phyloP scores from a whole-genome alignment of 352 stramenopile genomes.

The Globisporangium uncinulatum region DNA sequence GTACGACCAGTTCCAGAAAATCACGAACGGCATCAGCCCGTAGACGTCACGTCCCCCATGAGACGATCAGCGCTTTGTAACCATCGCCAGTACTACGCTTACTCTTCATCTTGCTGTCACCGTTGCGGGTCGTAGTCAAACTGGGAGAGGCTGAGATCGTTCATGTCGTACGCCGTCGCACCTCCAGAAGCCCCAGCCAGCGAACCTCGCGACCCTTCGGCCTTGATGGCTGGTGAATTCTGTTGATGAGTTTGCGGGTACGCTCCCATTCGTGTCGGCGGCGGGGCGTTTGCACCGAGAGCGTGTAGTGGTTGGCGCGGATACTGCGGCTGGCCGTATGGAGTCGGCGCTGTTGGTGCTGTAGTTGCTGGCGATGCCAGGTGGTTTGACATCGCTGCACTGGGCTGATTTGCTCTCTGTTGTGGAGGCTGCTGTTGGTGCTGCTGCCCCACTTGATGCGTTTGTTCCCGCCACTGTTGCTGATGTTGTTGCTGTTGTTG shows the following conservation, averaged over 20 bases:
- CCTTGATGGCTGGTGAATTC: conserved; percentile 18
- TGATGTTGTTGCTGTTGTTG: conserved; percentile 8
- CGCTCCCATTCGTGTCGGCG: conserved; percentile 32
- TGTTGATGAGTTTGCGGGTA: conserved; percentile 8
- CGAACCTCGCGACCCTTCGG: conserved; percentile 6
- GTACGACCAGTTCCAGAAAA: conserved; percentile 94
- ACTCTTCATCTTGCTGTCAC: not conserved
- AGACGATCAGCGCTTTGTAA: not conserved
- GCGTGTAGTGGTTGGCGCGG: conserved; percentile 18
- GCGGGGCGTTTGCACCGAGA: conserved; percentile 32
- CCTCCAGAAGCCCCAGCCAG: not conserved
- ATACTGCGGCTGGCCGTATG: conserved; percentile 7
- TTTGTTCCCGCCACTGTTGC: conserved; percentile 10
- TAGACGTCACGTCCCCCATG: conserved; percentile 14
- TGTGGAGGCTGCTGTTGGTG: conserved; percentile 7
- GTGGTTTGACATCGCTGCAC: conserved; percentile 4
- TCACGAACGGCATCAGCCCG: conserved; percentile 84
- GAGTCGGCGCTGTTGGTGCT: conserved; percentile 4
- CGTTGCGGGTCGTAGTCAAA: conserved; percentile 72
- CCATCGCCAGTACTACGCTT: no score
- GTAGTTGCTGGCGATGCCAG: conserved; percentile 12
- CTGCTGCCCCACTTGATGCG: conserved; percentile 12
- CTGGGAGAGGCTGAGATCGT: conserved; percentile 79
- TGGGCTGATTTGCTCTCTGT: conserved; percentile 10
- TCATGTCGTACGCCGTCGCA: conserved; percentile 49